A percentile compares a stretch with the other conserved stretches of the same genome.
Conservation (phyloP, 2,329 filamentous ascomycete genomes). For the Pleoardoris graminearum region DNA sequence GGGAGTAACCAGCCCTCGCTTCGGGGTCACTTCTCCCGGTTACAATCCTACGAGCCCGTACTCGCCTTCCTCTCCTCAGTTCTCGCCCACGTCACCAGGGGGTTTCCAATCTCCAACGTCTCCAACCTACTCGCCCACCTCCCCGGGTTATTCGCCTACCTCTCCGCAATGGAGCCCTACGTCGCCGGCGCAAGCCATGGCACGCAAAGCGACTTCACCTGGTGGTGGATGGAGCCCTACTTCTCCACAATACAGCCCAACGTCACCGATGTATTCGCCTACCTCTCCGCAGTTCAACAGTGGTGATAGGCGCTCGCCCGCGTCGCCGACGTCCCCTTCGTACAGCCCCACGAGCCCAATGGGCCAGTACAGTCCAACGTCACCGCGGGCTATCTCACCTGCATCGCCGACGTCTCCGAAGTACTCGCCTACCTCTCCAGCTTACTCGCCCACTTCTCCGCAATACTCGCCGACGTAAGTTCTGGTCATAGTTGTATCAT, state of each 20-base stretch:
- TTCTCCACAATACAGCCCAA: constrained; percentile 62
- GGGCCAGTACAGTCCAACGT: constrained; percentile 49
- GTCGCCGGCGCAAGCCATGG: constrained; percentile 52
- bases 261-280: constrained; percentile 57
- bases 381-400: not conserved
- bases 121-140: constrained; percentile 56
- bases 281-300: constrained; percentile 53
- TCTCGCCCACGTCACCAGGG: constrained; percentile 68
- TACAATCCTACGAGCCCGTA: constrained; percentile 58
- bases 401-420: constrained; percentile 42
- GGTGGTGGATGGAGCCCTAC: constrained; percentile 55
- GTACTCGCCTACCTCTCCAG: constrained; percentile 50
- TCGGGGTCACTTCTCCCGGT: constrained; percentile 51
- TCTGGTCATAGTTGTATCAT: constrained; percentile 35
- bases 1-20: constrained; percentile 55
- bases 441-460: constrained; percentile 54
- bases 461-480: too few species aligned
- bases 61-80: constrained; percentile 42
- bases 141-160: constrained; percentile 56
- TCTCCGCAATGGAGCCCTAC: constrained; percentile 65
- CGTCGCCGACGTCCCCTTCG: constrained; percentile 68
- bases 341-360: constrained; percentile 70
- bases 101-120: constrained; percentile 55
- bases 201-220: constrained; percentile 47
- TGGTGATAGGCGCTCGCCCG: constrained; percentile 47